Conservation (phyloP, 2,329 filamentous ascomycete species). For the Colletotrichum eremochloae region DNA sequence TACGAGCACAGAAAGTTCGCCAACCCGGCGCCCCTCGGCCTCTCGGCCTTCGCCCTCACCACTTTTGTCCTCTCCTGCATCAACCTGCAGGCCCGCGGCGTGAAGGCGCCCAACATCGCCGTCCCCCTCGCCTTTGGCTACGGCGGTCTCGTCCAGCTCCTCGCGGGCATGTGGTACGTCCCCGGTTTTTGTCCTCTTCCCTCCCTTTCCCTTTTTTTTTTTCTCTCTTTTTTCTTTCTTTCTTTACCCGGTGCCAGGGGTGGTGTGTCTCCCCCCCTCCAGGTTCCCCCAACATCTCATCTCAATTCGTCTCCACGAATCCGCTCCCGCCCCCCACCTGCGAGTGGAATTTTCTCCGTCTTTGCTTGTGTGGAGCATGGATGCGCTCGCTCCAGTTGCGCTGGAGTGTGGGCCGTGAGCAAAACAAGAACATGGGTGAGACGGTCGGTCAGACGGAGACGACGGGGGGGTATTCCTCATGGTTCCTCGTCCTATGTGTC, state of each 20-base stretch:
- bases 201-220: neutral
- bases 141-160: conserved; percentile 82
- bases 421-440: neutral
- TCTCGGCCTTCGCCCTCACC: conserved; percentile 84
- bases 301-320: conserved; percentile 38
- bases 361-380: conserved; percentile 14
- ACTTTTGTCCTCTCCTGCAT: conserved; percentile 83
- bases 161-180: conserved; percentile 88
- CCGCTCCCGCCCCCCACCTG: neutral
- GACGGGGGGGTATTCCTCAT: neutral
- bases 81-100: conserved; percentile 75
- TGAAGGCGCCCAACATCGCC: conserved; percentile 74
- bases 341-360: conserved; percentile 30
- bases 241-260: conserved; percentile 6
- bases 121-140: conserved; percentile 80
- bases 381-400: conserved; percentile 24
- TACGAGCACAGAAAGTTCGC: conserved; percentile 78
- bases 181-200: no score
- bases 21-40: conserved; percentile 83
- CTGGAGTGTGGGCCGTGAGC: conserved; percentile 29
- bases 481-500: neutral
- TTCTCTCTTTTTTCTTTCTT: neutral
- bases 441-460: conserved; percentile 26
- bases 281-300: conserved; percentile 36
- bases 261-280: neutral